Percentiles rank a stretch among this genome's conserved stretches.
These are phyloP conservation scores for Toxoplasma gondii DNA, from an alignment of 169 alveolate genomes.

Conservation along the genomic window DNA sequence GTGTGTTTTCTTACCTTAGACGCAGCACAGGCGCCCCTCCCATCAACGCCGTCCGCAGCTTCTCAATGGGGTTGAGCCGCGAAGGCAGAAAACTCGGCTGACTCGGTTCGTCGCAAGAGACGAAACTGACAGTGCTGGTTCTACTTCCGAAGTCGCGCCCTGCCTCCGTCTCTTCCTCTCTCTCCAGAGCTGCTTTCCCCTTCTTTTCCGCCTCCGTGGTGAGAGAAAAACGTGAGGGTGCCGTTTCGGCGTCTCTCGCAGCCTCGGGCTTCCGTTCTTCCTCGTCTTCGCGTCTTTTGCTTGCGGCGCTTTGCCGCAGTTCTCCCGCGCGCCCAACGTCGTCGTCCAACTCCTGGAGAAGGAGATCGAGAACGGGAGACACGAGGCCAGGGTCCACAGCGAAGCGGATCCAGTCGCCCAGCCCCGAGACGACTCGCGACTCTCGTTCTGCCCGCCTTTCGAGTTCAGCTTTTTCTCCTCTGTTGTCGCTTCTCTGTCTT, in stretches of 20 bases:
- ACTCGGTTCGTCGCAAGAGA: background rate
- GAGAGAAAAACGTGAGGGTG: background rate
- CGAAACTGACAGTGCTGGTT: background rate
- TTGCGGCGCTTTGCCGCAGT: background rate
- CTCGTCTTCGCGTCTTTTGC: background rate
- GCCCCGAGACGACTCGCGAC: background rate
- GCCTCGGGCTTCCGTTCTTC: background rate
- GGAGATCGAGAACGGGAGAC: background rate
- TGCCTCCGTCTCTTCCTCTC: background rate
- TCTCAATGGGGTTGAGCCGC: background rate
- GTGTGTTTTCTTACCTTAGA: background rate
- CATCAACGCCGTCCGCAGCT: background rate
- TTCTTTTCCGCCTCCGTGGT: background rate
- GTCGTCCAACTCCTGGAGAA: background rate
- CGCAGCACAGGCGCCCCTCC: background rate
- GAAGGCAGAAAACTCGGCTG: background rate
- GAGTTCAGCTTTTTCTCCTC: background rate
- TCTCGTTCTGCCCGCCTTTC: background rate
- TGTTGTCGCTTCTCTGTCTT: background rate
- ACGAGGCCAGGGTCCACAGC: constrained; percentile 4
- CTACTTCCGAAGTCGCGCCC: background rate
- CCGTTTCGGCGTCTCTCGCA: background rate
- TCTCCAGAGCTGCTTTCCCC: background rate
- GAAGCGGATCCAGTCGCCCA: constrained; percentile 5
- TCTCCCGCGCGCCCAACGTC: background rate